phyloP scores from a whole-genome alignment of 805 yeast genomes.

The Maudiozyma turicensis region DNA sequence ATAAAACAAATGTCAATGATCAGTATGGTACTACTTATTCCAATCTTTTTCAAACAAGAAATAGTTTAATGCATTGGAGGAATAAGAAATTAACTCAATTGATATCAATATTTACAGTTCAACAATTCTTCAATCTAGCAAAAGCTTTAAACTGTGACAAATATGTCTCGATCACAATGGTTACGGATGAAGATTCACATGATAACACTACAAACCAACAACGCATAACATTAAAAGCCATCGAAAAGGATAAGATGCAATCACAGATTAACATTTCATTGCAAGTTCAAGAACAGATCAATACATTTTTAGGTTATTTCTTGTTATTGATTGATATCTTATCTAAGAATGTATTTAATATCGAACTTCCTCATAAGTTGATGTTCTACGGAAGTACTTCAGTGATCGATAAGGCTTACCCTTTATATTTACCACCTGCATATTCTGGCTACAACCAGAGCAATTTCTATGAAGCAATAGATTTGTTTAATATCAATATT shows the following conservation, averaged over 20 bases:
- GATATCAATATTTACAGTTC: slow-evolving; percentile 5
- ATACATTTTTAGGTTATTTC: slow-evolving; percentile 23
- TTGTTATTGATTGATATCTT: slow-evolving; percentile 15
- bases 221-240: not conserved
- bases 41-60: slow-evolving; percentile 13
- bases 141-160: not conserved
- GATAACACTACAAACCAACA: not conserved
- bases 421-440: slow-evolving; percentile 16
- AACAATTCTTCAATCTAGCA: not conserved
- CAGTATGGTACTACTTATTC: slow-evolving; percentile 22
- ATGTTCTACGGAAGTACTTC: slow-evolving; percentile 24
- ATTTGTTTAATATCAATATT: slow-evolving; percentile 16
- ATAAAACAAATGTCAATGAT: slow-evolving; percentile 7
- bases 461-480: slow-evolving; percentile 12
- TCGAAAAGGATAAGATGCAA: slow-evolving; percentile 6
- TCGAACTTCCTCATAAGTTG: slow-evolving; percentile 18
- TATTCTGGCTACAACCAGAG: slow-evolving; percentile 8
- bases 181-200: not conserved
- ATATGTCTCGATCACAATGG: not conserved
- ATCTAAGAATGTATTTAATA: slow-evolving; percentile 11
- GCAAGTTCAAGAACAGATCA: slow-evolving; percentile 8
- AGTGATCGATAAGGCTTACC: slow-evolving; percentile 11
- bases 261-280: slow-evolving; percentile 4
- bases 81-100: slow-evolving; percentile 14
- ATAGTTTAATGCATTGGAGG: slow-evolving; percentile 9